Evolutionary conservation across 345 rosid species (phyloP), one percentile per base, ranked within the genome.

Genomic region (Cardamine resedifolia): DNA sequence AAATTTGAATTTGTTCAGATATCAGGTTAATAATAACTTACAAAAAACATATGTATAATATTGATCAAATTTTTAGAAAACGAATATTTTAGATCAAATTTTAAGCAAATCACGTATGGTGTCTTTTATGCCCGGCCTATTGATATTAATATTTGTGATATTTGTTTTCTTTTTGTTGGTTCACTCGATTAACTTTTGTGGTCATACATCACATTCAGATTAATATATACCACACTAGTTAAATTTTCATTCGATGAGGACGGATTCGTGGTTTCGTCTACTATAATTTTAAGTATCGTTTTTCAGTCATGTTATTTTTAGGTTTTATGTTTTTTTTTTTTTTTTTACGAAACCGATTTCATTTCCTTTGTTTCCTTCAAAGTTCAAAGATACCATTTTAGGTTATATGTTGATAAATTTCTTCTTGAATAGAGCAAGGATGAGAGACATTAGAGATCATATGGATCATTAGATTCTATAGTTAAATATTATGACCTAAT

Each of bases 401-500:
- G 51, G 34, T 15, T 43, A 20, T 51, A 23, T 10, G 14, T 52
- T n/a, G 9, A 15, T 28, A 39, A 36, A 61, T 50, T 38, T 43
- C 8, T 30, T 41, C 14, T 53, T 28, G 48, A 23, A 10, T 7
- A 19, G 60, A 48, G 7, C 20, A 23, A 58, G 49, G 45, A 58
- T 64, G 20, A 57, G 34, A 66, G 14, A 66, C 52, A 48, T 20
- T 38, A 66, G n/a, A 58, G 58, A 66, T 27, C 43, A 34, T 31
- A 24, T 31, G 38, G 64, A 56, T 58, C 68, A 50, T 59, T 66
- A 58, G 27, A 58, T 48, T 66, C 3, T 57, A 39, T 65, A 47
- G 3, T 57, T 16, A 57, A 36, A 18, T 58, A 66, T 74, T 5
- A 66, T 66, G 66, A 49, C 52, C 77, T 73, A 66, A 56, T 57